Base-by-base conservation (phyloP, 1,284 basidiomycete genomes). In the Nidula niveotomentosa region DNA sequence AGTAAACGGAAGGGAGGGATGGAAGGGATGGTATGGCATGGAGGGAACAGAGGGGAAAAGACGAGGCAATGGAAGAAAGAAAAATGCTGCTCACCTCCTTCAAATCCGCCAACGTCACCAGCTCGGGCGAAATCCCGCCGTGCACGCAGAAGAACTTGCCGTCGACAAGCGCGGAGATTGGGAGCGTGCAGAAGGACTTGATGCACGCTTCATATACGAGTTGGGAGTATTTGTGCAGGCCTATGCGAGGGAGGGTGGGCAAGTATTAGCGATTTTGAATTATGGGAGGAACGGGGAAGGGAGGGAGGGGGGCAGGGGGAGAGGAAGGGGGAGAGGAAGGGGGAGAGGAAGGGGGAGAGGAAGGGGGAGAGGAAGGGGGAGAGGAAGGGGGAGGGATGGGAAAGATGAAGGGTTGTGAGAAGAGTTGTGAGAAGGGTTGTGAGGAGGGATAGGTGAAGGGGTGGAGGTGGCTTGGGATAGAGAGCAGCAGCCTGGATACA, bases 111-210 rank as follows among this genome's bases (percentile, higher is more conserved):
- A 97, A 76, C 3, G 86, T 88, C 61, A 88, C 78, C 2, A 99
- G 81, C 64, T 94, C 88, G 0, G 96, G 96, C 0, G 93, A 96
- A 41, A 99, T 83, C 13, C 97, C 96, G 6, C 97, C 96, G 65
- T 99, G 97, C 6, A 99, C 95, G 68, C 96, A 98, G 71, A 99
- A 89, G 79, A 99, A 99, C 65, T 95, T 93, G 66, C 88, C 86
- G 74, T 99, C 97, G 76, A 99, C 93, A 59, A 99, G 78, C 6
- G 94, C 97, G 1, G 94, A 86, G 33, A 99, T 77, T 1, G 96
- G 96, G 6, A 99, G 79, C 23, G 94, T 89, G 68, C 89, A 91
- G 77, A 99, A 99, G 0, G 93, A 94, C 53, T 88, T 84, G 68
- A 94, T 86, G 68, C 94, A 96, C 6, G 93, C 94, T 58, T 96